phyloP scores from a whole-genome alignment of 2,329 filamentous ascomycete species.

The Alternaria alternata region DNA sequence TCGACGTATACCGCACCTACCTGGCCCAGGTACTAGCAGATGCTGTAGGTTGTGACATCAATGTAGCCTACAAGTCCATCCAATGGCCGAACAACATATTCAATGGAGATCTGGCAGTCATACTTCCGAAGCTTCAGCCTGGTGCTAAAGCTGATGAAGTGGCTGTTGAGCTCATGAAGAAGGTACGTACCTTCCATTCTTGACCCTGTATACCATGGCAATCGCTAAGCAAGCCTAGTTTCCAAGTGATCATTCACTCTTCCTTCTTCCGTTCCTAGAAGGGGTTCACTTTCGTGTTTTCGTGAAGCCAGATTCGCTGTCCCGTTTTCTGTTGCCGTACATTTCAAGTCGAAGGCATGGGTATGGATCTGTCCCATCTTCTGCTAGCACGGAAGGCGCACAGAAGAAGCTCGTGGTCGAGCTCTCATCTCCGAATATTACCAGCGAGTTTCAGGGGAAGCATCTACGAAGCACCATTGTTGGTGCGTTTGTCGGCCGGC shows the following conservation, averaged over 20 bases:
- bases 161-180: conserved; percentile 29
- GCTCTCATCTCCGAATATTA: conserved; percentile 79
- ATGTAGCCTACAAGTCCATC: conserved; percentile 35
- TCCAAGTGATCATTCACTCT: conserved; percentile 70
- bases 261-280: conserved; percentile 67
- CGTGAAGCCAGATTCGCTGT: conserved; percentile 67
- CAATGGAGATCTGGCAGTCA: conserved; percentile 40
- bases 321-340: conserved; percentile 68
- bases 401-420: conserved; percentile 70
- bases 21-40: conserved; percentile 32
- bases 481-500: conserved; percentile 67
- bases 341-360: conserved; percentile 63
- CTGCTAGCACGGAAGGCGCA: conserved; percentile 51
- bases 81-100: conserved; percentile 43
- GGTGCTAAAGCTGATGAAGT: conserved; percentile 30
- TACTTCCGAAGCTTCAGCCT: conserved; percentile 37
- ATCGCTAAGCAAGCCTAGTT: conserved; percentile 55
- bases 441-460: conserved; percentile 72
- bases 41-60: conserved; percentile 23
- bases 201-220: background rate
- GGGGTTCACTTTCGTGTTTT: conserved; percentile 74
- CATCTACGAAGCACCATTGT: conserved; percentile 74
- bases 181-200: conserved; percentile 24
- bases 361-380: conserved; percentile 57
- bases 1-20: conserved; percentile 36